A percentile compares a stretch with the other conserved stretches of the same genome.
These are phyloP conservation scores for Dactylellina drechsleri DNA, from an alignment of 2,329 filamentous ascomycete genomes.

Conservation along the genomic window DNA sequence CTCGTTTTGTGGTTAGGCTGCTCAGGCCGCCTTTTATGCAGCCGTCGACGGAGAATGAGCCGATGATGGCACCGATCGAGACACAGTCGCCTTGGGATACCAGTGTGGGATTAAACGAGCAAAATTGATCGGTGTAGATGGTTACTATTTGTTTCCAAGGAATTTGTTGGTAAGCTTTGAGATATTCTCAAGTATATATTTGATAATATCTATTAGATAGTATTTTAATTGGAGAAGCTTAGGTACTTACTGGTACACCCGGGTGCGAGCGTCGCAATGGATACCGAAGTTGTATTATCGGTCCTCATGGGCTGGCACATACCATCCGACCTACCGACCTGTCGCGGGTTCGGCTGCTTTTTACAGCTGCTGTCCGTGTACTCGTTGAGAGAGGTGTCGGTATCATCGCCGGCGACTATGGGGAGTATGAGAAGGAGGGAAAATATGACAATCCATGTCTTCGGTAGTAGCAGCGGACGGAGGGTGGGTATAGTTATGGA, in stretches of 20 bases:
- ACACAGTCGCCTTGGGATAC: slow-evolving; percentile 21
- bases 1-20: slow-evolving; percentile 28
- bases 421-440: slow-evolving; percentile 18
- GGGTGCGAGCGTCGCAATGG: slow-evolving; percentile 17
- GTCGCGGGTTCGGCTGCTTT: background rate
- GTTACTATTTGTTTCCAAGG: slow-evolving; percentile 8
- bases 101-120: slow-evolving; percentile 27
- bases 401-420: slow-evolving; percentile 6
- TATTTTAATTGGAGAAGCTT: background rate
- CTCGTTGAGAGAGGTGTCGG: slow-evolving; percentile 22
- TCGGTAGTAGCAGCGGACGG: slow-evolving; percentile 9
- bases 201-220: background rate
- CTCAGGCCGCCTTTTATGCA: slow-evolving; percentile 24
- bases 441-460: slow-evolving; percentile 8
- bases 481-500: slow-evolving; percentile 2
- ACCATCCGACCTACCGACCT: slow-evolving; percentile 31
- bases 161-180: no score
- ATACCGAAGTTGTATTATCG: slow-evolving; percentile 26
- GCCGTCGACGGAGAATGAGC: slow-evolving; percentile 47
- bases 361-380: slow-evolving; percentile 32
- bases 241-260: slow-evolving; percentile 48
- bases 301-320: slow-evolving; percentile 18
- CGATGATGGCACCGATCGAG: slow-evolving; percentile 34
- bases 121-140: slow-evolving; percentile 40
- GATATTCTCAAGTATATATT: background rate